These are phyloP conservation scores for Gaeumannomyces tritici DNA, from an alignment of 2,329 filamentous ascomycete genomes.

Conservation along the genomic window DNA sequence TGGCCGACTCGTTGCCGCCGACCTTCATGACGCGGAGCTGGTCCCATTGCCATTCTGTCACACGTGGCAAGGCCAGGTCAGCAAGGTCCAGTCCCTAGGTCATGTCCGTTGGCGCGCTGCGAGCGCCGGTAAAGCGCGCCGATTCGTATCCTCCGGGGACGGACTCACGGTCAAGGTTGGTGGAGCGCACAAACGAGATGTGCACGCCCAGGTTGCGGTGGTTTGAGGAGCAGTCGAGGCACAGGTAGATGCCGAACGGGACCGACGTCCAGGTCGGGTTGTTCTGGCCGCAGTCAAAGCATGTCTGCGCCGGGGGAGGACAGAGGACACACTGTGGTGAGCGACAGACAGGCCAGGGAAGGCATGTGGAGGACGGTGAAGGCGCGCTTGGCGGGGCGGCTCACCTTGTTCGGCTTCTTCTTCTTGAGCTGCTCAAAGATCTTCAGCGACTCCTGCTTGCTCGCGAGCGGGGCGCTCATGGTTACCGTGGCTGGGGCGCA, in stretches of 20 bases:
- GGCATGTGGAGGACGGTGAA: not conserved
- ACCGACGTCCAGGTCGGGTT: conserved; percentile 98
- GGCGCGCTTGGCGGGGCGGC: conserved; percentile 14
- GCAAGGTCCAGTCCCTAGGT: too few species aligned
- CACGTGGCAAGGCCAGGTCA: conserved; percentile 13
- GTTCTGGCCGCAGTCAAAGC: conserved; percentile 96
- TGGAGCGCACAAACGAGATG: conserved; percentile 97
- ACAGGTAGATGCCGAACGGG: conserved; percentile 91
- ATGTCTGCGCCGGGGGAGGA: conserved; percentile 53
- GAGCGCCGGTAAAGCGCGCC: too few species aligned
- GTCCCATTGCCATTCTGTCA: conserved; percentile 92
- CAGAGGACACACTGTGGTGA: not conserved
- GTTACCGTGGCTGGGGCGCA: conserved; percentile 18
- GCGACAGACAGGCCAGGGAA: not conserved
- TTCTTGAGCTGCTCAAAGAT: conserved; percentile 96
- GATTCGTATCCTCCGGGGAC: not conserved
- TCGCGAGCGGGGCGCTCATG: conserved; percentile 60
- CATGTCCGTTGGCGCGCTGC: not conserved
- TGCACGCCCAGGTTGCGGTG: conserved; percentile 97
- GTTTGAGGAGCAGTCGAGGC: conserved; percentile 93
- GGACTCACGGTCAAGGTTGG: conserved; percentile 89
- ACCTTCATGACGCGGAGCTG: conserved; percentile 97
- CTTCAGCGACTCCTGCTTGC: conserved; percentile 90
- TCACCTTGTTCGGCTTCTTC: conserved; percentile 89
- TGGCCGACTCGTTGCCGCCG: conserved; percentile 94